These are phyloP conservation scores for Boletus sp. DNA, from an alignment of 768 basidiomycete species.

Conservation along the genomic window DNA sequence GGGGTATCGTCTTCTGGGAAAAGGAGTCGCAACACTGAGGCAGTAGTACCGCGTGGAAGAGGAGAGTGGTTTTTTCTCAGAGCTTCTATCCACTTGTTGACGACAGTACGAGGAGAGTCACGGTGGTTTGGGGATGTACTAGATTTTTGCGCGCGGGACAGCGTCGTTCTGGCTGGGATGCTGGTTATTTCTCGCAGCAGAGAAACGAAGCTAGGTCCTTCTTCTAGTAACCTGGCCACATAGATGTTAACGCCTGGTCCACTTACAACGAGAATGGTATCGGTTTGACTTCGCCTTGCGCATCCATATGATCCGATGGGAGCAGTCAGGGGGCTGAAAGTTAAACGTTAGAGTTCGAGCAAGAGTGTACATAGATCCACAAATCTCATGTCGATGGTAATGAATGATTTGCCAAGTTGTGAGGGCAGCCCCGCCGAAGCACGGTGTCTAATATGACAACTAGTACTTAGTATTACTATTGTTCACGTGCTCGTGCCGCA, in stretches of 20 bases:
- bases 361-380: neutral
- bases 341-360: neutral
- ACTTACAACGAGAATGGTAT: conserved; percentile 47
- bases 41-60: conserved; percentile 51
- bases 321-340: neutral
- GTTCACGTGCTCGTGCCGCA: neutral
- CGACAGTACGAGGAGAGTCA: conserved; percentile 41
- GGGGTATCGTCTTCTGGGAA: conserved; percentile 78
- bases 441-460: neutral
- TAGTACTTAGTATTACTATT: neutral
- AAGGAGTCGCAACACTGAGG: conserved; percentile 66
- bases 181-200: conserved; percentile 45
- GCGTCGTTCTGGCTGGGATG: conserved; percentile 20
- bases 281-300: conserved; percentile 7
- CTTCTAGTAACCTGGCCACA: conserved; percentile 1
- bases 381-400: neutral
- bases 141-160: conserved; percentile 10
- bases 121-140: conserved; percentile 8
- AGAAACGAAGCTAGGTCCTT: conserved; percentile 43
- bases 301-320: conserved; percentile 12
- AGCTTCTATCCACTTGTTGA: conserved; percentile 42
- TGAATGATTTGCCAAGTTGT: neutral
- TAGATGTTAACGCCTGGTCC: neutral
- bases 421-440: neutral
- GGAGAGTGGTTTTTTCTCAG: conserved; percentile 44